Percentiles rank a stretch among this genome's conserved stretches.
Conservation (phyloP, 371 early-diverging fungal species). For the Mucor indicus region DNA sequence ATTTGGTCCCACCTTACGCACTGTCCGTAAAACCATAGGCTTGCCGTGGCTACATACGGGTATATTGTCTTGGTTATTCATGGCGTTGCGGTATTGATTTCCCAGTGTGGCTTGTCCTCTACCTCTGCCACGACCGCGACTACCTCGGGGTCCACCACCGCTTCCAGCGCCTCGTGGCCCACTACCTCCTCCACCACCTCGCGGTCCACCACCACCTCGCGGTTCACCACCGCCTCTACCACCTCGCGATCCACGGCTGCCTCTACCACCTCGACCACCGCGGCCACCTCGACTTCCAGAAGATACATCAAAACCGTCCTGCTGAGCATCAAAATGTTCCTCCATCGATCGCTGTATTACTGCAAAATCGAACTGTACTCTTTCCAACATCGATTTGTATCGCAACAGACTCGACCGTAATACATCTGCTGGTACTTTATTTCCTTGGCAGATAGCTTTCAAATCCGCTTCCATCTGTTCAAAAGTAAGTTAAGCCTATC, state of each 20-base stretch:
- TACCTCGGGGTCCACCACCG: constrained; percentile 6
- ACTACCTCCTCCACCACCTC: background rate
- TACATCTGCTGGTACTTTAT: constrained; percentile 55
- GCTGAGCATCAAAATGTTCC: constrained; percentile 29
- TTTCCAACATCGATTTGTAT: constrained; percentile 66
- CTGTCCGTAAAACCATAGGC: constrained; percentile 35
- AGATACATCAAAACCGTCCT: constrained; percentile 6
- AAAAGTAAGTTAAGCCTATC: background rate
- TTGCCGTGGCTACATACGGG: constrained; percentile 37
- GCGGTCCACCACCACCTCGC: background rate
- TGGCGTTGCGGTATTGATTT: background rate
- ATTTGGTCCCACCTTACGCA: constrained; percentile 61
- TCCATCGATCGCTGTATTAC: constrained; percentile 47
- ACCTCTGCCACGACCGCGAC: constrained; percentile 7
- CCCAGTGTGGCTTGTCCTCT: background rate
- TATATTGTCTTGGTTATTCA: background rate
- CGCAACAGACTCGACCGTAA: constrained; percentile 51
- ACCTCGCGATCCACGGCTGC: background rate
- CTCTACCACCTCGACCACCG: background rate
- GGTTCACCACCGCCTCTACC: background rate
- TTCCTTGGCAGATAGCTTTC: constrained; percentile 67
- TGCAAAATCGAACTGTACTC: constrained; percentile 36
- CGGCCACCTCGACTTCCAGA: background rate
- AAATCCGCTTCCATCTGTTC: constrained; percentile 70
- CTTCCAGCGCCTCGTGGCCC: background rate